Conservation (phyloP, 202 grass and related monocot species). For the Musa balbisiana region DNA sequence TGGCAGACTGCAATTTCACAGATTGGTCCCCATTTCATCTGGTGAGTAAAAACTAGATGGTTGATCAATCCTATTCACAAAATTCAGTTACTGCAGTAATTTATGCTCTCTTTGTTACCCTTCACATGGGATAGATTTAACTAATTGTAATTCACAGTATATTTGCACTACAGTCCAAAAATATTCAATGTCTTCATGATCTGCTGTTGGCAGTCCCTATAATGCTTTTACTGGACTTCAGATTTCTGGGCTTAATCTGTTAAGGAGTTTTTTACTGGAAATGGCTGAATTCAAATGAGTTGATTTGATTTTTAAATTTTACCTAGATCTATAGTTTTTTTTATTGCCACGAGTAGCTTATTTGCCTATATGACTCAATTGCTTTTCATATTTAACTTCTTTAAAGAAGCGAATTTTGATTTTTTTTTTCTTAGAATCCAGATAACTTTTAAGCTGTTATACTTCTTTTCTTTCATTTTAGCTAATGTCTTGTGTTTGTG, state of each 20-base stretch:
- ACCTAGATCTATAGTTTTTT: too few species aligned
- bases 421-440: background rate
- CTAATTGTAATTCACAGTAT: background rate
- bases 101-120: background rate
- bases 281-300: background rate
- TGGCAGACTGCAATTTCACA: constrained; percentile 20
- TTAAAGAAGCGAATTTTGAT: background rate
- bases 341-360: too few species aligned
- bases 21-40: constrained; percentile 21
- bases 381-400: background rate
- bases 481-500: background rate
- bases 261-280: background rate
- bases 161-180: background rate
- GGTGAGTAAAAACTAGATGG: background rate
- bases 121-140: background rate
- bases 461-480: background rate
- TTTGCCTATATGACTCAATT: background rate
- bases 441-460: background rate
- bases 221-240: background rate
- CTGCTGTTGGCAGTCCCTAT: too few species aligned
- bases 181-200: background rate
- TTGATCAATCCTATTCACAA: background rate
- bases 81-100: background rate
- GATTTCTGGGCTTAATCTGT: background rate
- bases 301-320: background rate